Percentiles rank a stretch among this genome's conserved stretches.
phyloP scores from a whole-genome alignment of 768 basidiomycete species.

The Lactifluus pinguis region DNA sequence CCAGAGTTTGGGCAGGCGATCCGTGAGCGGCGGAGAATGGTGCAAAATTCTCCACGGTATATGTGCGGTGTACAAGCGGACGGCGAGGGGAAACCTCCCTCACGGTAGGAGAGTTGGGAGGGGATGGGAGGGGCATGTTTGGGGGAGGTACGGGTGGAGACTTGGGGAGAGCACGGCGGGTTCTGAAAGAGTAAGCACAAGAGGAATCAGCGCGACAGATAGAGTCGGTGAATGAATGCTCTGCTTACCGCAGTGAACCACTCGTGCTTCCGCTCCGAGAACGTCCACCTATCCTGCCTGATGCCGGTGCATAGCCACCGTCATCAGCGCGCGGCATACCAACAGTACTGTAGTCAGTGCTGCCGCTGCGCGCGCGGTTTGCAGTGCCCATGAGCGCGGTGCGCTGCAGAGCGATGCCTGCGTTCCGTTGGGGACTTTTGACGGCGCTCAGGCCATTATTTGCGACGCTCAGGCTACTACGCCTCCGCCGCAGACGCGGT shows the following conservation, averaged over 20 bases:
- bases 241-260: slow-evolving; percentile 12
- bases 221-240: not conserved
- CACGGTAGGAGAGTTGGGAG: not conserved
- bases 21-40: not conserved
- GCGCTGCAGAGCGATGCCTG: slow-evolving; percentile 41
- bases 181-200: not conserved
- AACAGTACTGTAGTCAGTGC: not conserved
- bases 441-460: slow-evolving; percentile 48
- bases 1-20: not conserved
- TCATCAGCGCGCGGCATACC: not conserved
- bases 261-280: slow-evolving; percentile 15
- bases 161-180: slow-evolving; percentile 17
- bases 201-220: not conserved
- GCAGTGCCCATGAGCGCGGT: slow-evolving; percentile 33
- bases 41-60: slow-evolving; percentile 8
- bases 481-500: slow-evolving; percentile 48
- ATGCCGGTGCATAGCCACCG: not conserved
- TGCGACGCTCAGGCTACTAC: slow-evolving; percentile 50
- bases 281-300: not conserved
- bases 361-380: slow-evolving; percentile 14
- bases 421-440: slow-evolving; percentile 47
- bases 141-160: slow-evolving; percentile 16
- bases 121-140: slow-evolving; percentile 11
- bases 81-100: slow-evolving; percentile 6
- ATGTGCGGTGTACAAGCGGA: slow-evolving; percentile 7